Evolutionary conservation across 148 eudicot genomes (phyloP).

Genomic region (Rhododendron henanense): DNA sequence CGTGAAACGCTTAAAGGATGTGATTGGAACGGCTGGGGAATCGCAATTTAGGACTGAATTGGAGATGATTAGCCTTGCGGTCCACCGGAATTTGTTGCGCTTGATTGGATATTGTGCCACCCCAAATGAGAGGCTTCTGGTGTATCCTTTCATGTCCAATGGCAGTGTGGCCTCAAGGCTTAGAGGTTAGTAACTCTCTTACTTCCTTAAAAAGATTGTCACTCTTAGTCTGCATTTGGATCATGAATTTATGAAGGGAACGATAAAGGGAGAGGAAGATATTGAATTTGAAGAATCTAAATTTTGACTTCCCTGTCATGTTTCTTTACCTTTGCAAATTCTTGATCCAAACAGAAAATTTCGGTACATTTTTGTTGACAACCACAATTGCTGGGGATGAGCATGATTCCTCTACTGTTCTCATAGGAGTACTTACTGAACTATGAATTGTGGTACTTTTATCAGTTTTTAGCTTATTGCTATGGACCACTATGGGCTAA

Average conservation of each 20-base stretch:
- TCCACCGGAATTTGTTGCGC: constrained; percentile 82
- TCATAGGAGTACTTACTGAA: not conserved
- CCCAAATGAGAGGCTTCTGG: constrained; percentile 71
- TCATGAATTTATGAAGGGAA: not conserved
- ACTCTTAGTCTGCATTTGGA: not conserved
- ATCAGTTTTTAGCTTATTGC: not conserved
- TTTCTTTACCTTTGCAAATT: not conserved
- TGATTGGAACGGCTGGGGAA: constrained; percentile 75
- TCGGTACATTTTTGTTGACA: not conserved
- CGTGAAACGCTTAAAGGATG: constrained; percentile 82
- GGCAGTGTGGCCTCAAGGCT: constrained; percentile 96
- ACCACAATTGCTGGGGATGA: not conserved
- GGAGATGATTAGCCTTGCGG: constrained; percentile 92
- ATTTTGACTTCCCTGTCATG: not conserved
- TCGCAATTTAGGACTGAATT: constrained; percentile 83
- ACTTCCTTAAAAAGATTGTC: not conserved
- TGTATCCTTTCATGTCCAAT: constrained; percentile 96
- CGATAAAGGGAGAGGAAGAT: not conserved
- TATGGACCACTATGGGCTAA: constrained; percentile 5
- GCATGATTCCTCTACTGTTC: not conserved
- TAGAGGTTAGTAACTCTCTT: constrained; percentile 50
- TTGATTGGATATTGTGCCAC: constrained; percentile 83
- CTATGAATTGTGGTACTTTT: not conserved
- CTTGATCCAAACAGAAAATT: not conserved
- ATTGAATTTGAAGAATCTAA: not conserved